Evolutionary conservation across 2,329 filamentous ascomycete genomes (phyloP), one percentile per base, ranked within the genome.

Genomic region (Paracorniculantispora psalliotae): DNA sequence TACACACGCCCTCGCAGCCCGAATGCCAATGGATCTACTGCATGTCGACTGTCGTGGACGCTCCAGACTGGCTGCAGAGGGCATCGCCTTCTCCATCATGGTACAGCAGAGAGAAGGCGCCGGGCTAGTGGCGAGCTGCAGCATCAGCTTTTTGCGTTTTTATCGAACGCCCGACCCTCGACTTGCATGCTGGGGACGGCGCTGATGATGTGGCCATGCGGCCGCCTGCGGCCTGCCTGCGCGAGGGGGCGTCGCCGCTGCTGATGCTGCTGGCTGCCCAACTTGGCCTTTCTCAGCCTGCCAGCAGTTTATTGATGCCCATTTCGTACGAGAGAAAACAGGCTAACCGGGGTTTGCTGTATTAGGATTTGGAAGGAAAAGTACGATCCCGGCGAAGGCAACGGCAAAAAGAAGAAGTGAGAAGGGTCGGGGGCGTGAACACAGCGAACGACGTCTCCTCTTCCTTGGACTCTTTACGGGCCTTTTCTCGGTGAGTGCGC

Each of bases 301-400:
- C n/a, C 41, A 44, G 15, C 41, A 47, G 13, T 28, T 15, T 28
- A 47, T n/a, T 47, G 13, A n/a, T n/a, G n/a, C n/a, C n/a, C n/a
- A n/a, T n/a, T n/a, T n/a, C n/a, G n/a, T n/a, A n/a, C n/a, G n/a
- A n/a, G n/a, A 43, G 12, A 15, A 9, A 15, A 43, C 25, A 13
- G 26, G 47, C 47, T 47, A 47, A 47, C 12, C 21, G 25, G 19
- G 30, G n/a, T n/a, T 37, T 9, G 23, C 25, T 37, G 49, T 21
- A 52, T 43, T 70, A 96, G 91, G 92, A 97, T 97, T 70, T 97
- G 93, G 91, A 97, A 97, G 73, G 92, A 96, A 63, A 97, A 97
- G 77, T 97, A 97, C 77, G 82, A 82, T 67, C 79, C 81, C 5
- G 23, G 35, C 75, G 71, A 21, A 10, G 39, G 33, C 69, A 71